phyloP scores from a whole-genome alignment of 176 grass and related monocot species.

The Saccharum officinarum region DNA sequence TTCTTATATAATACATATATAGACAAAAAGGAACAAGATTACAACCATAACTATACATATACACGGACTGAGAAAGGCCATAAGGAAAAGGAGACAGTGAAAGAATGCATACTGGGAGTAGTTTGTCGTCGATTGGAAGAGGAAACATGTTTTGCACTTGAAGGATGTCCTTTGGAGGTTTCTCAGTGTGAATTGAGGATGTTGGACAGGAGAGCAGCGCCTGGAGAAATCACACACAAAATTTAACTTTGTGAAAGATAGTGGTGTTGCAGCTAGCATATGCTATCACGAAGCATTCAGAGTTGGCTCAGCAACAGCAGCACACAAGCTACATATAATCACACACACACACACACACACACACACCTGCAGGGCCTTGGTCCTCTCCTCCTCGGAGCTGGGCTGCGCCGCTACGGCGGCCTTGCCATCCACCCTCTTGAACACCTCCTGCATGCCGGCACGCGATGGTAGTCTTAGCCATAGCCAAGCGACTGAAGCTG shows the following conservation, averaged over 20 bases:
- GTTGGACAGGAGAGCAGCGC: conserved; percentile 86
- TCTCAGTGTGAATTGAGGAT: conserved; percentile 72
- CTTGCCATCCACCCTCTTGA: conserved; percentile 57
- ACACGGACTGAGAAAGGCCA: not conserved
- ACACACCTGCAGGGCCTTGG: conserved; percentile 68
- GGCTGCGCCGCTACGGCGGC: conserved; percentile 71
- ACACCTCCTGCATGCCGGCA: conserved; percentile 48
- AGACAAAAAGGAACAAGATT: not conserved
- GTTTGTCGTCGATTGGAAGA: conserved; percentile 53
- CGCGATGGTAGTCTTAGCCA: not conserved
- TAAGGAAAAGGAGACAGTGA: not conserved
- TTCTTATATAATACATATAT: not conserved
- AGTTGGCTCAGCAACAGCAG: not conserved
- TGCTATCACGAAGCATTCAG: not conserved
- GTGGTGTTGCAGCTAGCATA: not conserved
- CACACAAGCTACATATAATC: too few relatives aligned
- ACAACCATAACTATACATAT: not conserved
- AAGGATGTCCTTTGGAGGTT: conserved; percentile 56
- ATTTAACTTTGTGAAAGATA: not conserved
- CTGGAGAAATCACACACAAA: conserved; percentile 28
- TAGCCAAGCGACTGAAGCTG: not conserved
- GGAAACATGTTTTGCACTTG: conserved; percentile 85
- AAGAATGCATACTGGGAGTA: conserved; percentile 49
- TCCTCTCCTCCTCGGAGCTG: conserved; percentile 52
- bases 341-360: conserved; percentile 22